Evolutionary conservation across 169 alveolate genomes (phyloP).

Genomic region (Eimeria sp.): DNA sequence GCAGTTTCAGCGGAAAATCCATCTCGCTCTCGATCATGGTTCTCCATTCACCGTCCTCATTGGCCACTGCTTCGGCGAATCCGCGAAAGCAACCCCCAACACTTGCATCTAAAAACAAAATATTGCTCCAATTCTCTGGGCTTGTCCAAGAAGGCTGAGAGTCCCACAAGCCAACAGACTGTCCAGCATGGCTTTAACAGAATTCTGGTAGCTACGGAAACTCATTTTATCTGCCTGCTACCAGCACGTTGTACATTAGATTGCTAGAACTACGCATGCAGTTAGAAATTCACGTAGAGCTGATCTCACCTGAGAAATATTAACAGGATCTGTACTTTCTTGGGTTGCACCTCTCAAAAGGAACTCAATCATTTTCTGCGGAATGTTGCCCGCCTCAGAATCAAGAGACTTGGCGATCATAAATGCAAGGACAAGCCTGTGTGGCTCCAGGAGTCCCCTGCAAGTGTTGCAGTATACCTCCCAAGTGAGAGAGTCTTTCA

Average conservation of each 20-base stretch:
- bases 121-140: constrained; percentile 36
- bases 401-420: constrained; percentile 91
- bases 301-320: constrained; percentile 13
- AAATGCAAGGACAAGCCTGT: constrained; percentile 93
- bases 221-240: not conserved
- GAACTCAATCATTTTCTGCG: constrained; percentile 40
- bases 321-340: not conserved
- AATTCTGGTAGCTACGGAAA: not conserved
- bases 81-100: constrained; percentile 56
- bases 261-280: not conserved
- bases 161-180: not conserved
- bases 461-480: constrained; percentile 94
- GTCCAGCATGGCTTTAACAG: not conserved
- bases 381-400: constrained; percentile 44
- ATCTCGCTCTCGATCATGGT: not conserved
- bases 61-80: constrained; percentile 45
- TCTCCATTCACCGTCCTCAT: constrained; percentile 55
- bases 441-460: constrained; percentile 95
- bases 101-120: not conserved
- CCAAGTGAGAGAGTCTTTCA: constrained; percentile 93
- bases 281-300: not conserved
- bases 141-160: constrained; percentile 64
- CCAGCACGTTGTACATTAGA: not conserved
- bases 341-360: constrained; percentile 34
- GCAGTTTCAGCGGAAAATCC: constrained; percentile 13